phyloP scores from a whole-genome alignment of 768 basidiomycete species.

The Xerocomus spinulosus region DNA sequence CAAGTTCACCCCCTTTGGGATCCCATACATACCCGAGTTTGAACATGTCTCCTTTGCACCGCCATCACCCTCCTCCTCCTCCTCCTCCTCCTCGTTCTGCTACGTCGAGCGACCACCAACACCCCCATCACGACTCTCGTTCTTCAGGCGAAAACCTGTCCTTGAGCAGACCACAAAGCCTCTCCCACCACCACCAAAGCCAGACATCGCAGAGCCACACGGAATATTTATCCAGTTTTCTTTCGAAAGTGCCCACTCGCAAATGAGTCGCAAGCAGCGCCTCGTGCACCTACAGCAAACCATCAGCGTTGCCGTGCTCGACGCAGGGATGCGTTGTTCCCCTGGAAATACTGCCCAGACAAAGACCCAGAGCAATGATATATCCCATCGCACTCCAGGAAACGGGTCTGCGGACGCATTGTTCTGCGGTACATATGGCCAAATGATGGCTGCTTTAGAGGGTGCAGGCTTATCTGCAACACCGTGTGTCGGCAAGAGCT shows the following conservation, averaged over 20 bases:
- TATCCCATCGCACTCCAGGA: slow-evolving; percentile 3
- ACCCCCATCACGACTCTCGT: slow-evolving; percentile 9
- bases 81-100: slow-evolving; percentile 23
- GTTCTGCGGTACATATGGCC: slow-evolving; percentile 42
- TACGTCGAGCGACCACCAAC: slow-evolving; percentile 22
- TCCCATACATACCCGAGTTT: slow-evolving; percentile 30
- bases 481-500: slow-evolving; percentile 27
- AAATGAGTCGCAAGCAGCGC: slow-evolving; percentile 19
- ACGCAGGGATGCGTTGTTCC: slow-evolving; percentile 38
- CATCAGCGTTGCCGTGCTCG: slow-evolving; percentile 35
- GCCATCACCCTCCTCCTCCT: slow-evolving; percentile 3
- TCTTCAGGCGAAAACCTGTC: slow-evolving; percentile 30
- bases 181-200: slow-evolving; percentile 15
- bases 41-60: slow-evolving; percentile 22
- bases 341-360: slow-evolving; percentile 11
- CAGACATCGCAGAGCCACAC: not conserved
- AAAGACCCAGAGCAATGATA: not conserved
- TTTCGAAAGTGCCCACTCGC: not conserved
- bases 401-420: slow-evolving; percentile 27
- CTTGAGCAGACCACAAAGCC: slow-evolving; percentile 14
- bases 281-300: slow-evolving; percentile 31
- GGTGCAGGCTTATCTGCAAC: slow-evolving; percentile 34
- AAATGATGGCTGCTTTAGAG: slow-evolving; percentile 37
- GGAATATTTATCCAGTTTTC: slow-evolving; percentile 28
- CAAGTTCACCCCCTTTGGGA: slow-evolving; percentile 28